Evolutionary conservation across 2,329 filamentous ascomycete genomes (phyloP), one percentile per base, ranked within the genome.

Genomic region (Trichophyton schoenleinii): DNA sequence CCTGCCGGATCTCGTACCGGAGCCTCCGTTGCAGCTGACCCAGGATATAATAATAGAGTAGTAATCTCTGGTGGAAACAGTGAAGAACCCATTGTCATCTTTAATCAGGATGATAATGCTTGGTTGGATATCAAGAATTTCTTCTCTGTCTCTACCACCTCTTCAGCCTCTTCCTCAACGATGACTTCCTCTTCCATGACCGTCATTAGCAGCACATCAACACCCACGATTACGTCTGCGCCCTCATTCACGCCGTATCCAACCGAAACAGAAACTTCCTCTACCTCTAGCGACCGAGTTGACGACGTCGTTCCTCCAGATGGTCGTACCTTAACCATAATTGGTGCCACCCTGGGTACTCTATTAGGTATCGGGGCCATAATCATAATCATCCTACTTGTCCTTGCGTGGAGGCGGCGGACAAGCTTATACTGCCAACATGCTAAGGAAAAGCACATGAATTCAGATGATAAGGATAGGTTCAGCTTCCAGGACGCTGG

Each of bases 291-390:
- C n/a, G 46, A 25, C 72, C 74, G 44, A 71, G 70, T 31, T 71
- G 70, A 46, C 66, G 67, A 61, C 66, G 70, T 63, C 66, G 68
- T 28, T 64, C 71, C 25, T 71, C 68, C 34, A 7, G 31, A 42
- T 58, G 66, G 63, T 41, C 64, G 58, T 38, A 67, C 69, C 25
- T 74, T 79, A 66, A 84, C 84, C 6, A 87, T 96, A 31, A 80
- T 96, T 1, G 91, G 89, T 38, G 88, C 89, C 58, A 88, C 88
- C 0, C 80, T 97, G 0, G 91, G 91, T 11, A 85, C 86, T n/a
- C 84, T 96, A 22, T 82, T 88, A 59, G 90, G 88, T 18, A 77
- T 90, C 59, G 84, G 87, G 20, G 75, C 84, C 0, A 70, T 96
- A 5, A 77, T 95, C n/a, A 79, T 88, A 28, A 71, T 88, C 1